Evolutionary conservation across 164 flowering plant genomes (phyloP), one percentile per base, ranked within the genome.

Genomic region (Chimonanthus praecox): DNA sequence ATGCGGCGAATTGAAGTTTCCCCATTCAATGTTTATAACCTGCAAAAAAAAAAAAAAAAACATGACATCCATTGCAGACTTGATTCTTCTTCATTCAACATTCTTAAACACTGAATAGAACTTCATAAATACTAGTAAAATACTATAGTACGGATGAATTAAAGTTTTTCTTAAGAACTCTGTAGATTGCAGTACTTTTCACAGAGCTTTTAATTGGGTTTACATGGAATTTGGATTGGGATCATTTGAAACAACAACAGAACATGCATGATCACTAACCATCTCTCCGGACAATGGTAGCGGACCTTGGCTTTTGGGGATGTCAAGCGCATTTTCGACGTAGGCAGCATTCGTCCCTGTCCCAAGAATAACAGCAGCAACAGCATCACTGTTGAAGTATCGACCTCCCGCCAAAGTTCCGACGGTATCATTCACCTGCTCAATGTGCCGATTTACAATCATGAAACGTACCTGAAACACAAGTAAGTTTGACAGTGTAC

Each of bases 21-120:
- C 93, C 93, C 90, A 89, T 16, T 83, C 84, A 71, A 81, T 81
- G 75, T 82, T 79, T 51, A 89, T 76, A 58, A 84, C 87, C 92
- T 91, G 79, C 71, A 69, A 77, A 60, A 50, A 33, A 33, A 33
- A 47, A n/a, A n/a, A 63, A 54, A 33, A 33, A 33, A 0, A 33
- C 33, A 33, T 33, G 33, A 33, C 33, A 33, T 33, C 33, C 15
- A 67, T 70, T 68, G 7, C 43, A 51, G 43, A 11, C 7, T 13
- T 48, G 8, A 33, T 33, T 47, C 33, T 20, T 15, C 8, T 46
- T 10, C 47, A 50, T 43, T 58, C 21, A 9, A 9, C 9, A 6
- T 49, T 49, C 9, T 49, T 49, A 6, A 6, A 49, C 7, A 5
- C 9, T 5, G 7, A 49, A 5, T 49, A 6, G 7, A 5, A 49